Evolutionary conservation across 352 stramenopile genomes (phyloP).

Genomic region (Phytophthora fragariae): DNA sequence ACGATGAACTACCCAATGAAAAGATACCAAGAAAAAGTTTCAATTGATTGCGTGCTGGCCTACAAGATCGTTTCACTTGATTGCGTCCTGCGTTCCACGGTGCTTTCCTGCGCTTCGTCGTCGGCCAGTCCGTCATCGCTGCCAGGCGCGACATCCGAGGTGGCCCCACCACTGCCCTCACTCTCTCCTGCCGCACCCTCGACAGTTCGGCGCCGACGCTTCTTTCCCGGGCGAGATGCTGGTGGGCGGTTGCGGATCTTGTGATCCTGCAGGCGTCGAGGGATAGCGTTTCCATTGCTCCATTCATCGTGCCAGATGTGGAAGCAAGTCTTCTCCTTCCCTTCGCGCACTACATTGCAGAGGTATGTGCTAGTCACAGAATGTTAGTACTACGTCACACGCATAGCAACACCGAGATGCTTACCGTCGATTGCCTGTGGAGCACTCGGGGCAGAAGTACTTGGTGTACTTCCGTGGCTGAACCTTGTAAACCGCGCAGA

Average conservation of each 20-base stretch:
- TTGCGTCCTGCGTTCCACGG: neutral
- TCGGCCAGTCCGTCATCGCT: neutral
- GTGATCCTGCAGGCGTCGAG: neutral
- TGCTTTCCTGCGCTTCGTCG: neutral
- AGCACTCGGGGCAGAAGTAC: too few species aligned
- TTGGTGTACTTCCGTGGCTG: neutral
- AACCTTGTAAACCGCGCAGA: too few species aligned
- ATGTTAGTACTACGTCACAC: too few species aligned
- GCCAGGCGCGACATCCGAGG: neutral
- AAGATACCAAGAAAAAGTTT: too few species aligned
- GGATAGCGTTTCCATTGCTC: conserved; percentile 15
- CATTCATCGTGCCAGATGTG: conserved; percentile 20
- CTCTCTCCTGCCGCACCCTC: neutral
- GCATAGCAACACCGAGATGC: neutral
- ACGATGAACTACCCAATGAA: too few species aligned
- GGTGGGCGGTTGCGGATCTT: neutral
- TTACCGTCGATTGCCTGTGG: neutral
- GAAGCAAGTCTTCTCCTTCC: too few species aligned
- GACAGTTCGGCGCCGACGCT: neutral
- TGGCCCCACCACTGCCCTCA: neutral
- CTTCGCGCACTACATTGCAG: too few species aligned
- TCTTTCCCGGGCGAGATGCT: conserved; percentile 6
- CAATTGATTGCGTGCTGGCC: too few species aligned
- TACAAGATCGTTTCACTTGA: too few species aligned
- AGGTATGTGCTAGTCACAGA: too few species aligned